Conservation (phyloP, 2,329 filamentous ascomycete genomes). For the Paracoccidioides brasiliensis region DNA sequence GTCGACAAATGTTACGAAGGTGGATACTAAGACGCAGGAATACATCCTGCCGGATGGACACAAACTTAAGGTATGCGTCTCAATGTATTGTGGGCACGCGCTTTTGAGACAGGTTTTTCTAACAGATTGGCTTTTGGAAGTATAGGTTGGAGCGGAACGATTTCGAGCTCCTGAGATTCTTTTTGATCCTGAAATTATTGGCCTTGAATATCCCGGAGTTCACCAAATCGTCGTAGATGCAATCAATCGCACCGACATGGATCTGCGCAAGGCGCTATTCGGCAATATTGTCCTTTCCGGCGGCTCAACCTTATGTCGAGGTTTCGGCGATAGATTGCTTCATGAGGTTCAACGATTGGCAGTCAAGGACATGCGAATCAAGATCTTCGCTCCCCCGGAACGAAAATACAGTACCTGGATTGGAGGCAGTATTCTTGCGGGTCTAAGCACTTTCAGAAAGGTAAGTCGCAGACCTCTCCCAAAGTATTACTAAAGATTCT, state of each 20-base stretch:
- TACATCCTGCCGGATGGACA: conserved; percentile 87
- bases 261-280: conserved; percentile 85
- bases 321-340: conserved; percentile 84
- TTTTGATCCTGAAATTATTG: conserved; percentile 94
- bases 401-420: conserved; percentile 99
- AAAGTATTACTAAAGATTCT: conserved; percentile 1
- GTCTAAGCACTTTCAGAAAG: conserved; percentile 96
- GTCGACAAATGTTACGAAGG: conserved; percentile 56
- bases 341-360: conserved; percentile 86
- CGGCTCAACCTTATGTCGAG: conserved; percentile 89
- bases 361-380: conserved; percentile 98
- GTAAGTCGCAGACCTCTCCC: conserved; percentile 36
- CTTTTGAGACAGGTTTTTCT: neutral
- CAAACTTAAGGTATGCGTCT: conserved; percentile 60
- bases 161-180: conserved; percentile 95
- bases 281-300: conserved; percentile 96
- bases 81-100: neutral
- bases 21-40: conserved; percentile 67
- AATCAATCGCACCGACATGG: conserved; percentile 88
- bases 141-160: conserved; percentile 74
- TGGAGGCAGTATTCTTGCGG: conserved; percentile 90
- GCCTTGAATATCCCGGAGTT: conserved; percentile 89
- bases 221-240: conserved; percentile 97
- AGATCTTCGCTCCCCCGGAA: conserved; percentile 96
- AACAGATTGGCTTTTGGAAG: neutral